A percentile compares a stretch with the other conserved stretches of the same genome.
phyloP scores from a whole-genome alignment of 2,329 filamentous ascomycete species.

The Saccharata proteae region DNA sequence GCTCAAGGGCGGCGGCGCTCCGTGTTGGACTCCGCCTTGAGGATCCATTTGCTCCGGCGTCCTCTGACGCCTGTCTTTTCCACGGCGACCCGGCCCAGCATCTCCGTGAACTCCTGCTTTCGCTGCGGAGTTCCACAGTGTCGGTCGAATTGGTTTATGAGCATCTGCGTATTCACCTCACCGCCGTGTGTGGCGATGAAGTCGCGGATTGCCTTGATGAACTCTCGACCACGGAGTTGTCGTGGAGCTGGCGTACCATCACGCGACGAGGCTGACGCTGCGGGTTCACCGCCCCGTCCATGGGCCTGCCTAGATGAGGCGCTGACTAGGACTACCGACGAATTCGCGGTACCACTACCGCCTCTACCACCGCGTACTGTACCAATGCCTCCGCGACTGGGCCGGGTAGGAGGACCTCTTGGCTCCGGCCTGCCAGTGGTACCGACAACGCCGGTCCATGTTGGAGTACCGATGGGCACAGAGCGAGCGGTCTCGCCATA shows the following conservation, averaged over 20 bases:
- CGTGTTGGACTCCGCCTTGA: constrained; percentile 49
- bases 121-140: constrained; percentile 52
- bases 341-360: constrained; percentile 24
- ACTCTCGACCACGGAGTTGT: constrained; percentile 29
- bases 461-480: constrained; percentile 72
- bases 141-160: constrained; percentile 67
- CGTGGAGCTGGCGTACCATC: constrained; percentile 1
- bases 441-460: constrained; percentile 84
- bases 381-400: constrained; percentile 25
- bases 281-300: not conserved
- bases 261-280: not conserved
- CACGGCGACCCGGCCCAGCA: constrained; percentile 63
- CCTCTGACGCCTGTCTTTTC: constrained; percentile 45
- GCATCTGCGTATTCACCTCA: constrained; percentile 65
- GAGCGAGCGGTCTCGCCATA: constrained; percentile 60
- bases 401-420: constrained; percentile 23
- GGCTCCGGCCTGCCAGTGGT: constrained; percentile 58
- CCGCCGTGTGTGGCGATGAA: constrained; percentile 72
- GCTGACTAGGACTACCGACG: constrained; percentile 31
- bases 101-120: constrained; percentile 65
- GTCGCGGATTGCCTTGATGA: constrained; percentile 50
- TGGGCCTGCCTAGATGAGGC: constrained; percentile 29
- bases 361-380: constrained; percentile 25
- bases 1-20: too few species aligned
- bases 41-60: constrained; percentile 43